Evolutionary conservation across 2,329 filamentous ascomycete species (phyloP).

Genomic region (Fusarium pseudocircinatum): DNA sequence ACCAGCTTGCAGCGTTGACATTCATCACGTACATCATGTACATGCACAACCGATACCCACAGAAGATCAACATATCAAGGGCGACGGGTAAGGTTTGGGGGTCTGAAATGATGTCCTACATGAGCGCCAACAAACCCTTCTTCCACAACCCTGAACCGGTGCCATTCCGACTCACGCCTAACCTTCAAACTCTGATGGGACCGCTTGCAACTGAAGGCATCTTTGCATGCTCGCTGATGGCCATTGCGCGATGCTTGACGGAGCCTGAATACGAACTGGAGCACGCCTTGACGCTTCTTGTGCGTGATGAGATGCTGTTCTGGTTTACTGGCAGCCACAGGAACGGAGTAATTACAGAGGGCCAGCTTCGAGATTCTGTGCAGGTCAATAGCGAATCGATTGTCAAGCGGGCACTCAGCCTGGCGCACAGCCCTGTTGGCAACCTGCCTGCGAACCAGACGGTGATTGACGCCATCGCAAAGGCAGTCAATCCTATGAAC

Average conservation of each 20-base stretch:
- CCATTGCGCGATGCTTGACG: constrained; percentile 91
- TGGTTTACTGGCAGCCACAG: constrained; percentile 90
- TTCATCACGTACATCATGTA: constrained; percentile 99
- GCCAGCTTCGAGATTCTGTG: constrained; percentile 80
- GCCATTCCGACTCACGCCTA: constrained; percentile 96
- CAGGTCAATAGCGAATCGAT: constrained; percentile 89
- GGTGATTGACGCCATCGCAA: constrained; percentile 92
- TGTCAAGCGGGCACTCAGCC: constrained; percentile 86
- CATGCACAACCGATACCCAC: constrained; percentile 95
- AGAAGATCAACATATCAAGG: constrained; percentile 92
- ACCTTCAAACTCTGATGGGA: constrained; percentile 95
- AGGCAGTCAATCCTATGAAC: constrained; percentile 91
- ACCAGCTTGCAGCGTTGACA: constrained; percentile 92
- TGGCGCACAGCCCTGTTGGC: constrained; percentile 80
- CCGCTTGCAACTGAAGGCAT: constrained; percentile 96
- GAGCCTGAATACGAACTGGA: constrained; percentile 92
- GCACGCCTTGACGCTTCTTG: constrained; percentile 92
- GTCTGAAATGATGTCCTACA: constrained; percentile 89
- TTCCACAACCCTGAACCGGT: constrained; percentile 97
- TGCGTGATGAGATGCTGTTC: constrained; percentile 97
- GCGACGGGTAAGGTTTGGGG: constrained; percentile 95
- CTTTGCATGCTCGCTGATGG: constrained; percentile 95
- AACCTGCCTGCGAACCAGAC: constrained; percentile 96
- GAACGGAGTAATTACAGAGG: constrained; percentile 59
- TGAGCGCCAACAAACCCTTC: constrained; percentile 84